Evolutionary conservation across 257 asterid species (phyloP).

Genomic region (Gardenia jasminoides): DNA sequence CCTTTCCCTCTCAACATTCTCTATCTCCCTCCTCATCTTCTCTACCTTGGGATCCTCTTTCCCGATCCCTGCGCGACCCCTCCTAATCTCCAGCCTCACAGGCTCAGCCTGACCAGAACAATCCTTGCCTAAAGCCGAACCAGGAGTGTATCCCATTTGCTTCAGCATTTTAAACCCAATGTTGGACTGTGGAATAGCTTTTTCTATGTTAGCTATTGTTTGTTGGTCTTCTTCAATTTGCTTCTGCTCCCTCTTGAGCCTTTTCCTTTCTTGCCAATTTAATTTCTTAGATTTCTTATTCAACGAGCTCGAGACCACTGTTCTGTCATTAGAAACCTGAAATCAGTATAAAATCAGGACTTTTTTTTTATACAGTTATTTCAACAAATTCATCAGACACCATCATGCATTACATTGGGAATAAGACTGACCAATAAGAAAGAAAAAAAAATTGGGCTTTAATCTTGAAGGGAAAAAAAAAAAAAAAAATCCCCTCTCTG

Average conservation of each 20-base stretch:
- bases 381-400: background rate
- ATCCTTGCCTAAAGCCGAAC: slow-evolving; percentile 84
- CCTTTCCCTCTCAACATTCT: slow-evolving; percentile 44
- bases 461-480: no score
- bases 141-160: slow-evolving; percentile 95
- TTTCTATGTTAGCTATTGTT: slow-evolving; percentile 57
- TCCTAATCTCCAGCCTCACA: slow-evolving; percentile 66
- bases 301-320: slow-evolving; percentile 30
- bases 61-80: slow-evolving; percentile 90
- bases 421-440: no score
- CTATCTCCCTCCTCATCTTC: slow-evolving; percentile 60
- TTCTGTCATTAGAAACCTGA: slow-evolving; percentile 46
- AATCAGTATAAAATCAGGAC: background rate
- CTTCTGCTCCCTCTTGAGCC: slow-evolving; percentile 57
- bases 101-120: slow-evolving; percentile 83
- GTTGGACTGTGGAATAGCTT: slow-evolving; percentile 86
- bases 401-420: background rate
- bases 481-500: no score
- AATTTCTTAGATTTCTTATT: slow-evolving; percentile 58
- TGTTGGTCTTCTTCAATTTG: slow-evolving; percentile 71
- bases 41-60: slow-evolving; percentile 65
- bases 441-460: no score
- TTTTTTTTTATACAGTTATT: background rate
- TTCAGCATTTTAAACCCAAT: slow-evolving; percentile 90
- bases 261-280: slow-evolving; percentile 65